Evolutionary conservation across 202 grass and related monocot species (phyloP).

Genomic region (Setaria italica): DNA sequence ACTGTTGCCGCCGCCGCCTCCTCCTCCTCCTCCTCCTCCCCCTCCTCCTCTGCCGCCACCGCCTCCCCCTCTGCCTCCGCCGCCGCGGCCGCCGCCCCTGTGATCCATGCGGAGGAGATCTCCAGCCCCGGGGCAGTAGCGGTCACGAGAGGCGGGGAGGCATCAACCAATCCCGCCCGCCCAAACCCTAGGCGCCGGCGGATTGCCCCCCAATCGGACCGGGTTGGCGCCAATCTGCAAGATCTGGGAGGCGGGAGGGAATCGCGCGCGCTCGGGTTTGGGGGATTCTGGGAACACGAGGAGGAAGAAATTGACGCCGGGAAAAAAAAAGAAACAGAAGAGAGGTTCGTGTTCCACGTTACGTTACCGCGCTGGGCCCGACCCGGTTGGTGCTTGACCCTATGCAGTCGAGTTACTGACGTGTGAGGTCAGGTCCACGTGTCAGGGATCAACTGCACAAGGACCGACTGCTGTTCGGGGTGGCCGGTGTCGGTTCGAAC

Average conservation of each 20-base stretch:
- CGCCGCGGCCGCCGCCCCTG: slow-evolving; percentile 42
- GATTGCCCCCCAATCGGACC: not conserved
- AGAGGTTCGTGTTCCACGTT: slow-evolving; percentile 43
- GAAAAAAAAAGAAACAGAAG: too few species aligned
- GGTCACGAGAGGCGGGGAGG: slow-evolving; percentile 45
- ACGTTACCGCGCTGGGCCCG: slow-evolving; percentile 1
- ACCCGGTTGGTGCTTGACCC: not conserved
- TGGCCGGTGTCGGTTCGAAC: too few species aligned
- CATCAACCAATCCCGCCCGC: slow-evolving; percentile 45
- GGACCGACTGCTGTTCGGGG: too few species aligned
- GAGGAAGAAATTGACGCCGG: slow-evolving; percentile 24
- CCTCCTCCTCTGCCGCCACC: not conserved
- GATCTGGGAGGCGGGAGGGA: slow-evolving; percentile 46
- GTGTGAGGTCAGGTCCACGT: too few species aligned
- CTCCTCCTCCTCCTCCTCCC: not conserved
- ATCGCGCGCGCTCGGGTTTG: slow-evolving; percentile 48
- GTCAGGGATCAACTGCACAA: too few species aligned
- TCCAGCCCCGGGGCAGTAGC: slow-evolving; percentile 29
- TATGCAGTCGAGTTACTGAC: too few species aligned
- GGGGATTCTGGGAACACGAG: slow-evolving; percentile 16
- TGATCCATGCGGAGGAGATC: slow-evolving; percentile 71
- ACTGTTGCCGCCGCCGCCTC: slow-evolving; percentile 41
- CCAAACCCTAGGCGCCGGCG: slow-evolving; percentile 53
- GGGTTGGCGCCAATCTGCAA: slow-evolving; percentile 13
- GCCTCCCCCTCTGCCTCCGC: slow-evolving; percentile 3